Base-by-base conservation (phyloP, 2,329 filamentous ascomycete genomes). In the Ampelomyces quisqualis region DNA sequence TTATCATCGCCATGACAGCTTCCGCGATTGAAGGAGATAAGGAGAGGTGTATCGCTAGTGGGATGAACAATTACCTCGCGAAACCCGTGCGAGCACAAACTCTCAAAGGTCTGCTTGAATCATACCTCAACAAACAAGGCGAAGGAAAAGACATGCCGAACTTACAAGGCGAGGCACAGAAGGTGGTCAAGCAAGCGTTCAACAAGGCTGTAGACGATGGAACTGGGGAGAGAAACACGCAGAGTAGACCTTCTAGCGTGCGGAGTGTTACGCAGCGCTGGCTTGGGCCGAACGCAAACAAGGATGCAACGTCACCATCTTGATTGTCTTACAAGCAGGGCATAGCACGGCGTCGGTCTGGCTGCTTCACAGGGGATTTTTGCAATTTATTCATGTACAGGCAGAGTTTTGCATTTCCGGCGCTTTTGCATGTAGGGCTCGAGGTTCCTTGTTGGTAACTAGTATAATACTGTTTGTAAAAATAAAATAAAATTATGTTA, bases 1-100 rank as follows among this genome's bases (percentile, higher is more conserved):
- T 96, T n/a, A 87, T 97, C 34, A 96, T 97, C 56, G 91, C 91
- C 39, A 96, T 97, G 91, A 97, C 91, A 1, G 91, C 91, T 1
- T 90, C 85, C 18, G 91, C 91, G 3, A 97, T 97, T 47, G 87
- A 93, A 64, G 91, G 91, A 13, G 91, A 97, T 64, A 79, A 90
- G 33, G 91, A 97, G 65, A 96, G 95, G 70, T 96, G 91, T 56
- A 73, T 96, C n/a, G 88, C 90, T 34, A 88, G 89, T 1, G 91
- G 91, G 1, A 97, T 97, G 91, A 95, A 96, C 67, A 93, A 96
- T 60, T 97, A 96, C 59, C 79, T 96, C 1, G 90, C 91, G 11
- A 97, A 97, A 65, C 91, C 91, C 1, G 91, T 97, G n/a, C 80
- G 90, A 14, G 88, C 87, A 3, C 86, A 90, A 32, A 84, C 94